These are phyloP conservation scores for Rhododendron vialii DNA, from an alignment of 148 eudicot genomes.

Conservation along the genomic window DNA sequence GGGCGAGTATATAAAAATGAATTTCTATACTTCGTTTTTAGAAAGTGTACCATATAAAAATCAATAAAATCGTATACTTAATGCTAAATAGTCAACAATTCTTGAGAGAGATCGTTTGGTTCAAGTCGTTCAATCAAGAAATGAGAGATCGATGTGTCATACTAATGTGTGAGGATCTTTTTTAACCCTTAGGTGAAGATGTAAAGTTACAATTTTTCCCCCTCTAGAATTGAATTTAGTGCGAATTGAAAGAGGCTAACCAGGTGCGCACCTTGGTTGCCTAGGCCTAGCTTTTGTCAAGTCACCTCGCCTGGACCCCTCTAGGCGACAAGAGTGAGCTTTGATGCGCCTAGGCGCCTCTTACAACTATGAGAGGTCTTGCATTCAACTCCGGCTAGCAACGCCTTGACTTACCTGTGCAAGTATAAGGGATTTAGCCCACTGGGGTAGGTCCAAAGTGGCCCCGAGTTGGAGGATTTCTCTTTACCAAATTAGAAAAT, in stretches of 20 bases:
- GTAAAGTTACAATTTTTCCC: not conserved
- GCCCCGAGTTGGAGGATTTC: not conserved
- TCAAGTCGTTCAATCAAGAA: not conserved
- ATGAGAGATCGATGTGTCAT: not conserved
- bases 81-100: not conserved
- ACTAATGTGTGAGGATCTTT: not conserved
- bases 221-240: not conserved
- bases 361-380: not conserved
- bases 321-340: not conserved
- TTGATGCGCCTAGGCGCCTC: not conserved
- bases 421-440: not conserved
- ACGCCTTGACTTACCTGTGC: not conserved
- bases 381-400: not conserved
- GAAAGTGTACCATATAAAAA: too few species aligned
- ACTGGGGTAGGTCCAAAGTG: not conserved
- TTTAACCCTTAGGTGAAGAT: not conserved
- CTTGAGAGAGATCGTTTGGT: not conserved
- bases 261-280: not conserved
- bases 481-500: not conserved
- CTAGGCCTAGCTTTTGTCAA: not conserved
- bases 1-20: too few species aligned
- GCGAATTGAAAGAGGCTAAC: not conserved
- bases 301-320: not conserved
- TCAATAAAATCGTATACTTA: not conserved
- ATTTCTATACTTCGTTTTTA: too few species aligned